These are phyloP conservation scores for Epichloe hybrida DNA, from an alignment of 2,329 filamentous ascomycete species.

Conservation along the genomic window DNA sequence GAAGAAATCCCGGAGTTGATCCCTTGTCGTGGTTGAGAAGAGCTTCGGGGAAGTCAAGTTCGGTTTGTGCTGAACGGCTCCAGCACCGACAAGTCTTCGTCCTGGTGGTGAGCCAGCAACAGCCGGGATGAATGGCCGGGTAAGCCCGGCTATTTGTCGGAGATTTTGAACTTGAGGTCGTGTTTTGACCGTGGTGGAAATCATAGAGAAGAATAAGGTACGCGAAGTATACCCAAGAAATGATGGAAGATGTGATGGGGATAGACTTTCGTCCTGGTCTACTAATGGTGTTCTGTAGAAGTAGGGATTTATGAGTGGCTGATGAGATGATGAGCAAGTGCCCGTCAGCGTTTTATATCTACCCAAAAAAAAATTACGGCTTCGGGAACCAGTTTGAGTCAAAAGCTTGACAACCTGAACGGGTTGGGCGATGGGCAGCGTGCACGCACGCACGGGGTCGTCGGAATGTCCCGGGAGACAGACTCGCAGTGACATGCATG, in stretches of 20 bases:
- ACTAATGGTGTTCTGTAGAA: not conserved
- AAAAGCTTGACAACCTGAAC: too few species aligned
- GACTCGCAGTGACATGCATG: too few species aligned
- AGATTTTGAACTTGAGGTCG: slow-evolving; percentile 8
- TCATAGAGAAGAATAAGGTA: slow-evolving; percentile 10
- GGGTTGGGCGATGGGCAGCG: too few species aligned
- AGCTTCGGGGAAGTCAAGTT: slow-evolving; percentile 12
- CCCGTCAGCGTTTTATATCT: too few species aligned
- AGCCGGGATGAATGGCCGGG: slow-evolving; percentile 4
- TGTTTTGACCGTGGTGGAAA: slow-evolving; percentile 14
- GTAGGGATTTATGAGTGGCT: too few species aligned
- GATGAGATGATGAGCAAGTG: too few species aligned
- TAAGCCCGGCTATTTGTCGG: slow-evolving; percentile 14
- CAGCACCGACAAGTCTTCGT: slow-evolving; percentile 8
- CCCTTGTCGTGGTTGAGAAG: slow-evolving; percentile 36
- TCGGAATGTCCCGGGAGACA: too few species aligned
- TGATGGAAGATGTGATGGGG: not conserved
- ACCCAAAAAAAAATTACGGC: too few species aligned
- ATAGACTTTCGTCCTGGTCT: not conserved
- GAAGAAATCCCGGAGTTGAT: slow-evolving; percentile 45
- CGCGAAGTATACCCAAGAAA: not conserved
- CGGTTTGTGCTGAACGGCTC: slow-evolving; percentile 4
- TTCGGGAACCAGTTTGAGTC: too few species aligned
- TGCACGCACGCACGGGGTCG: too few species aligned
- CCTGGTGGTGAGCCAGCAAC: slow-evolving; percentile 3